These are phyloP conservation scores for Botryotinia globosa DNA, from an alignment of 2,329 filamentous ascomycete species.

Conservation along the genomic window DNA sequence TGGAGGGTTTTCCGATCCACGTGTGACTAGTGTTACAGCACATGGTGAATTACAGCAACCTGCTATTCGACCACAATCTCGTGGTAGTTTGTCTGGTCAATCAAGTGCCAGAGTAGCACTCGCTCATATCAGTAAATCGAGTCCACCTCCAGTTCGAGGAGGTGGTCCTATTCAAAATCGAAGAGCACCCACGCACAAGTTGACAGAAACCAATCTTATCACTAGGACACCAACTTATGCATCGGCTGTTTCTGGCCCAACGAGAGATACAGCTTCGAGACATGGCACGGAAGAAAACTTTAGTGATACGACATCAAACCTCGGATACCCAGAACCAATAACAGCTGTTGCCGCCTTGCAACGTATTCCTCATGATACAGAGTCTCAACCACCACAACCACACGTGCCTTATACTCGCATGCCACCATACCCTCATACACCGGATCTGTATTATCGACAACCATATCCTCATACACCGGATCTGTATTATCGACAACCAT, in stretches of 20 bases:
- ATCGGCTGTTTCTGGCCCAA: constrained; percentile 29
- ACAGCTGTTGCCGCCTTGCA: constrained; percentile 13
- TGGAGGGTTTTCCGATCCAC: constrained; percentile 25
- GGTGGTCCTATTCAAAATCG: constrained; percentile 35
- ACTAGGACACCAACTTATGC: constrained; percentile 37
- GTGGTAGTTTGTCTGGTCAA: constrained; percentile 34
- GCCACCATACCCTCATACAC: constrained; percentile 23
- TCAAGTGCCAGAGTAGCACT: constrained; percentile 45
- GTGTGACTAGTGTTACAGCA: constrained; percentile 32
- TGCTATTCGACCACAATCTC: constrained; percentile 25
- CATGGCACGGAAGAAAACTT: constrained; percentile 20
- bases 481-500: constrained; percentile 12
- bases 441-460: constrained; percentile 16
- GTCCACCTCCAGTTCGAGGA: constrained; percentile 38
- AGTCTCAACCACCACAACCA: background rate
- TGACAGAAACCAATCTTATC: constrained; percentile 30
- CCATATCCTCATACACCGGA: constrained; percentile 22
- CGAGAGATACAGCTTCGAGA: constrained; percentile 27
- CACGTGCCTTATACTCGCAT: constrained; percentile 13
- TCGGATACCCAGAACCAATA: constrained; percentile 22
- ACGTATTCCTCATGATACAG: constrained; percentile 12
- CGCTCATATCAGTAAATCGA: constrained; percentile 43
- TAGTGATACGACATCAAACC: constrained; percentile 22
- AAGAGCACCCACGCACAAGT: constrained; percentile 23
- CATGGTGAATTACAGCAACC: constrained; percentile 29